phyloP scores from a whole-genome alignment of 2,329 filamentous ascomycete species.

The Cladosporium sp. region DNA sequence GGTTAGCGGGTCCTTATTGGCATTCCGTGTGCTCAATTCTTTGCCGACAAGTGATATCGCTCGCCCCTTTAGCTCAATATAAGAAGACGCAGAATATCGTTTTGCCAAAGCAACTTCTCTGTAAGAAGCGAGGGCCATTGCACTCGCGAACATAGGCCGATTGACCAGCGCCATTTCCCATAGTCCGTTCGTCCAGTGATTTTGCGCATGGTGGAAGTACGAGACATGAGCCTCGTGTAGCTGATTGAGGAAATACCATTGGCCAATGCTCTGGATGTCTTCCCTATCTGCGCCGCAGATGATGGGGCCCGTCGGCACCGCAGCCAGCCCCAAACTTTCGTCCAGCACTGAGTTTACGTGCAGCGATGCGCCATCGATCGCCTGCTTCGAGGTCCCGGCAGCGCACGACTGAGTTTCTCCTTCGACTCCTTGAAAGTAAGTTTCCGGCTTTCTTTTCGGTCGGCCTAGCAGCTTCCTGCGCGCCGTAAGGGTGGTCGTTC shows the following conservation, averaged over 20 bases:
- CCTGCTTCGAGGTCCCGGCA: not conserved
- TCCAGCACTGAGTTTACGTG: not conserved
- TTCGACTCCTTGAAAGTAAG: not conserved
- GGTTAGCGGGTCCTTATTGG: not conserved
- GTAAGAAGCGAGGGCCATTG: not conserved
- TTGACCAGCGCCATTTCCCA: constrained; percentile 5
- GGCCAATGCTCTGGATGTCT: constrained; percentile 2
- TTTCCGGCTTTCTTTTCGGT: not conserved
- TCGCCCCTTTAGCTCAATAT: not conserved
- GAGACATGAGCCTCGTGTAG: not conserved
- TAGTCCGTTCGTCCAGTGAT: constrained; percentile 5
- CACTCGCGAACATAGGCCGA: not conserved
- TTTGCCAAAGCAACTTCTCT: not conserved
- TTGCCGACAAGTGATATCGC: not conserved
- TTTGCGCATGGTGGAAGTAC: not conserved
- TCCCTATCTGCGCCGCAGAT: not conserved
- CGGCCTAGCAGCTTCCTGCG: not conserved
- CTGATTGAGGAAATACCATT: constrained; percentile 7
- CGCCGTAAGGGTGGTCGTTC: not conserved
- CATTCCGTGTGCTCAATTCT: not conserved
- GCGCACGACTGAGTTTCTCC: not conserved
- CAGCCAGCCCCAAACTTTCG: not conserved
- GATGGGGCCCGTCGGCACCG: not conserved
- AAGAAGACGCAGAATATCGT: not conserved
- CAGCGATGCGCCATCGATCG: not conserved